phyloP scores from a whole-genome alignment of 768 basidiomycete species.

The Lactarius vividus region DNA sequence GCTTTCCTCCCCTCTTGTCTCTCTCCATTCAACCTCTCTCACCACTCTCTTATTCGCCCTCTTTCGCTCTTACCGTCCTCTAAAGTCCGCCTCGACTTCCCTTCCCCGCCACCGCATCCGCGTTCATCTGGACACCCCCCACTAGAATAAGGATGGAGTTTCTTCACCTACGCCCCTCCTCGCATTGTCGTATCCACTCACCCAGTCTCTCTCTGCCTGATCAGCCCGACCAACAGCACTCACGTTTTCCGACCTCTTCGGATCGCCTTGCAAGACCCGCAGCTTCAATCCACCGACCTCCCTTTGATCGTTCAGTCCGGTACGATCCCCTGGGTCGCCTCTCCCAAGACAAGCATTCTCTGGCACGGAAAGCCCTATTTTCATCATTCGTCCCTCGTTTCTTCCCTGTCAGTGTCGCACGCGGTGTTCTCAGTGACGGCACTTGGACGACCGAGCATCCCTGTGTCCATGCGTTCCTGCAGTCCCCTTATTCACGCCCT shows the following conservation, averaged over 20 bases:
- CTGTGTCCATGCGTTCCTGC: slow-evolving; percentile 21
- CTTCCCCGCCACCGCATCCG: slow-evolving; percentile 20
- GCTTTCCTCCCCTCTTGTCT: not conserved
- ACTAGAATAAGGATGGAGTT: slow-evolving; percentile 16
- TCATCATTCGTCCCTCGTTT: slow-evolving; percentile 12
- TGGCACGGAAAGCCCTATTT: slow-evolving; percentile 13
- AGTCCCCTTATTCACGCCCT: slow-evolving; percentile 21
- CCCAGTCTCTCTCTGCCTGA: not conserved
- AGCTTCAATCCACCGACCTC: not conserved
- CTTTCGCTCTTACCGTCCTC: slow-evolving; percentile 14
- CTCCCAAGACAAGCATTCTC: slow-evolving; percentile 5
- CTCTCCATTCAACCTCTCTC: not conserved
- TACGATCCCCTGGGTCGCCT: slow-evolving; percentile 28
- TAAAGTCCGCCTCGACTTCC: slow-evolving; percentile 21
- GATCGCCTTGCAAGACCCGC: slow-evolving; percentile 18
- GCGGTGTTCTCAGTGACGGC: slow-evolving; percentile 28
- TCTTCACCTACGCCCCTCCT: slow-evolving; percentile 6
- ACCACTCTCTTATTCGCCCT: not conserved
- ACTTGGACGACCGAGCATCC: slow-evolving; percentile 26
- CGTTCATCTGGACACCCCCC: slow-evolving; percentile 17
- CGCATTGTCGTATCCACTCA: slow-evolving; percentile 1
- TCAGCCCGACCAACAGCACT: slow-evolving; percentile 1
- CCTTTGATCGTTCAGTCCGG: slow-evolving; percentile 5
- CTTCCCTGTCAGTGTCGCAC: slow-evolving; percentile 15
- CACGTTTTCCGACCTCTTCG: slow-evolving; percentile 17